Evolutionary conservation across 352 stramenopile genomes (phyloP).

Genomic region (Phytopythium sindhum): DNA sequence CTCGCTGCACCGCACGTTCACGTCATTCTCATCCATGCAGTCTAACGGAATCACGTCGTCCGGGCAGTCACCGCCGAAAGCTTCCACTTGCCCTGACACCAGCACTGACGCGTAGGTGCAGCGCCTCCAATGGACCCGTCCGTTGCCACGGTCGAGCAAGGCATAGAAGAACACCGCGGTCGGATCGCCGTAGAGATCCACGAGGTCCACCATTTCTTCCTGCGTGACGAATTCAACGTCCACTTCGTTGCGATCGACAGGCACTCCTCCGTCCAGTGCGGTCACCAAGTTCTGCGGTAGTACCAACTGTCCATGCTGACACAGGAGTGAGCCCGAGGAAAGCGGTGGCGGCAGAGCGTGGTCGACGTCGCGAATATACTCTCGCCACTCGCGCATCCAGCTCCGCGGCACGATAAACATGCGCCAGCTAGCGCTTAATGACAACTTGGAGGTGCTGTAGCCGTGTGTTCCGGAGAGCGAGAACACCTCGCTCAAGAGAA

Average conservation of each 20-base stretch:
- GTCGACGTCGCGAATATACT: slow-evolving; percentile 75
- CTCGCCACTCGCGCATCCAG: slow-evolving; percentile 64
- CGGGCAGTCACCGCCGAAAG: slow-evolving; percentile 13
- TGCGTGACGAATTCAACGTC: slow-evolving; percentile 57
- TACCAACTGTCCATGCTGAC: slow-evolving; percentile 52
- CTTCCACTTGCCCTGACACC: slow-evolving; percentile 18
- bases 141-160: slow-evolving; percentile 20
- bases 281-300: slow-evolving; percentile 42
- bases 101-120: slow-evolving; percentile 40
- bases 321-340: slow-evolving; percentile 32
- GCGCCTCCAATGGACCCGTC: slow-evolving; percentile 36
- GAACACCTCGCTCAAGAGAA: slow-evolving; percentile 47
- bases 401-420: slow-evolving; percentile 58
- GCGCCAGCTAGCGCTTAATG: slow-evolving; percentile 14
- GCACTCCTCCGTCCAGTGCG: slow-evolving; percentile 32
- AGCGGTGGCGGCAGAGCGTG: slow-evolving; percentile 29
- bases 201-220: slow-evolving; percentile 59
- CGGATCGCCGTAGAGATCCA: slow-evolving; percentile 50
- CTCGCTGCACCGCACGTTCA: slow-evolving; percentile 35
- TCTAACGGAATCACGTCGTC: slow-evolving; percentile 23
- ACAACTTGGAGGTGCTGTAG: slow-evolving; percentile 10
- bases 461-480: slow-evolving; percentile 18
- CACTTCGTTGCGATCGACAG: slow-evolving; percentile 38
- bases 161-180: slow-evolving; percentile 50
- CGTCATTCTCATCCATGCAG: slow-evolving; percentile 26